Conservation (phyloP, 352 stramenopile species). For the Thraustochytrium striatum region DNA sequence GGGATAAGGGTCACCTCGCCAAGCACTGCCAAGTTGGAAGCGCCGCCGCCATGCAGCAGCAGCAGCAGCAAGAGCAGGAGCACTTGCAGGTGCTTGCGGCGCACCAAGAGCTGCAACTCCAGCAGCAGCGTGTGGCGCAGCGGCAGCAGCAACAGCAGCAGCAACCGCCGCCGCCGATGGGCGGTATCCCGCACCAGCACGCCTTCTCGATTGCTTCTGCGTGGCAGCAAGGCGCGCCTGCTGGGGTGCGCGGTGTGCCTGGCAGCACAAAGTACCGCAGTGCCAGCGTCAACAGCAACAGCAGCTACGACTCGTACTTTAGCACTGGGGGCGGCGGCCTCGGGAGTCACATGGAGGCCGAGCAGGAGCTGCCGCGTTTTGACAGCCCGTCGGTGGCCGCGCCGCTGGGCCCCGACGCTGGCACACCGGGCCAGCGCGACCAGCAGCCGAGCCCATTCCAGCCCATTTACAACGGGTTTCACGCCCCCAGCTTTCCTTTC, state of each 20-base stretch:
- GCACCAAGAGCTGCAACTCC: background rate
- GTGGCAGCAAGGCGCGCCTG: background rate
- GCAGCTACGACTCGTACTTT: conserved; percentile 6
- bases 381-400: background rate
- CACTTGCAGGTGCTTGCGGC: background rate
- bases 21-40: conserved; percentile 8
- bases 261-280: background rate
- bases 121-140: background rate
- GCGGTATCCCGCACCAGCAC: background rate
- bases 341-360: background rate
- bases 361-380: background rate
- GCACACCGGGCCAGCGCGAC: background rate
- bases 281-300: conserved; percentile 22
- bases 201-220: background rate
- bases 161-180: too few species aligned
- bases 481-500: background rate
- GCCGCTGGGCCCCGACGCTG: background rate
- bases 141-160: background rate
- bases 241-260: background rate
- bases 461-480: conserved; percentile 11
- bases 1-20: conserved; percentile 19
- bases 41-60: too few species aligned
- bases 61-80: background rate
- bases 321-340: background rate
- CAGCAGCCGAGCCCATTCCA: conserved; percentile 39